Evolutionary conservation across 768 basidiomycete species (phyloP).

Genomic region (Suillus variegatus): DNA sequence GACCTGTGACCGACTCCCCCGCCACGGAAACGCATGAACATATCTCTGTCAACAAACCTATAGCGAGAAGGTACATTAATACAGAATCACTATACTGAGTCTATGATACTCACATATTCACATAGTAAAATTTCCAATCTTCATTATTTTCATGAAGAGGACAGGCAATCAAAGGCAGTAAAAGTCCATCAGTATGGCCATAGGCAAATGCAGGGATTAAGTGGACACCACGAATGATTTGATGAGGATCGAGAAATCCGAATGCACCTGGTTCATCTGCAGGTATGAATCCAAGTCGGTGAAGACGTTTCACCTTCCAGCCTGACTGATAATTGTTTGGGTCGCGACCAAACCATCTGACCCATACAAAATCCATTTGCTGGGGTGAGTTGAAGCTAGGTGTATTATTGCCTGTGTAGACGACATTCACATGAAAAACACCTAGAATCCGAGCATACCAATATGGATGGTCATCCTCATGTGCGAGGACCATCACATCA

Average conservation of each 20-base stretch:
- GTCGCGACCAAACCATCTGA: too few relatives aligned
- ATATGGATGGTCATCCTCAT: too few relatives aligned
- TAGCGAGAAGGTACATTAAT: neutral
- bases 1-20: constrained; percentile 31
- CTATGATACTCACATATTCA: constrained; percentile 30
- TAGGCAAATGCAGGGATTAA: constrained; percentile 40
- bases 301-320: neutral
- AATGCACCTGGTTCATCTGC: neutral
- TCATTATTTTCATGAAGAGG: constrained; percentile 14
- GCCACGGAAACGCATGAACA: constrained; percentile 31
- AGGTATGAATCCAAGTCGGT: neutral
- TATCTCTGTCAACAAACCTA: constrained; percentile 41
- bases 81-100: neutral
- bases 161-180: constrained; percentile 5
- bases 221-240: constrained; percentile 39
- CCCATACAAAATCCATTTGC: too few relatives aligned
- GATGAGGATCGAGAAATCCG: neutral
- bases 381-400: too few relatives aligned
- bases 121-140: constrained; percentile 34
- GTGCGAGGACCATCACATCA: neutral
- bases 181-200: constrained; percentile 16
- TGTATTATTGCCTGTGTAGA: too few relatives aligned
- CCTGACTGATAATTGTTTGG: neutral
- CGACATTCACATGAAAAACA: too few relatives aligned
- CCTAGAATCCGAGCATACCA: too few relatives aligned